Percentiles rank a stretch among this genome's conserved stretches.
Evolutionary conservation across 108 stramenopile species (phyloP).

Genomic region (Ochromonas danica): DNA sequence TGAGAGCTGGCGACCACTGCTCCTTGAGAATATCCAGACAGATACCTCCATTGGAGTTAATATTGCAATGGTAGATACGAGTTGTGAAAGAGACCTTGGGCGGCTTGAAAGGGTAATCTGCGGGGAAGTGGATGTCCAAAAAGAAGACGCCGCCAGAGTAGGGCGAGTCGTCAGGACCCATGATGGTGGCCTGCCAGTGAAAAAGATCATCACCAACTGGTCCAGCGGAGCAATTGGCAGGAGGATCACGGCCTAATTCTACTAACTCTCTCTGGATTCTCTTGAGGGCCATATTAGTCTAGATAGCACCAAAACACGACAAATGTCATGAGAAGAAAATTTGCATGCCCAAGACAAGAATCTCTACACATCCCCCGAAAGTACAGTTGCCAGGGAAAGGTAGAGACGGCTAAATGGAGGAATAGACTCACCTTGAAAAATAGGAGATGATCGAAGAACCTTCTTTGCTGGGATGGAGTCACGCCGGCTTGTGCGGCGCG

Average conservation of each 20-base stretch:
- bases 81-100: constrained; percentile 96
- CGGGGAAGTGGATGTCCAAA: constrained; percentile 93
- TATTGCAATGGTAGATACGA: constrained; percentile 96
- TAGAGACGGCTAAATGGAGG: too few species aligned
- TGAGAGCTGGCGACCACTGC: constrained; percentile 98
- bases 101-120: constrained; percentile 94
- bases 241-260: constrained; percentile 96
- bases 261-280: constrained; percentile 83
- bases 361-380: too few species aligned
- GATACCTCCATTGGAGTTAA: constrained; percentile 96
- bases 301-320: too few species aligned
- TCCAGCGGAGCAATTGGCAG: constrained; percentile 97
- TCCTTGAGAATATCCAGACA: constrained; percentile 99
- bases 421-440: too few species aligned
- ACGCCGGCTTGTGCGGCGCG: too few species aligned
- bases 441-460: too few species aligned
- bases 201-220: constrained; percentile 98
- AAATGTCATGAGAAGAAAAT: too few species aligned
- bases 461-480: too few species aligned
- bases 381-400: too few species aligned
- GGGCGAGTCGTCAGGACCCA: constrained; percentile 95
- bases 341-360: too few species aligned
- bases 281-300: constrained; percentile 61
- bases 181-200: constrained; percentile 97
- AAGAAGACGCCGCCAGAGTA: constrained; percentile 95